Percentiles rank a stretch among this genome's conserved stretches.
These are phyloP conservation scores for Hypholoma sublateritium DNA, from an alignment of 768 basidiomycete genomes.

Conservation along the genomic window DNA sequence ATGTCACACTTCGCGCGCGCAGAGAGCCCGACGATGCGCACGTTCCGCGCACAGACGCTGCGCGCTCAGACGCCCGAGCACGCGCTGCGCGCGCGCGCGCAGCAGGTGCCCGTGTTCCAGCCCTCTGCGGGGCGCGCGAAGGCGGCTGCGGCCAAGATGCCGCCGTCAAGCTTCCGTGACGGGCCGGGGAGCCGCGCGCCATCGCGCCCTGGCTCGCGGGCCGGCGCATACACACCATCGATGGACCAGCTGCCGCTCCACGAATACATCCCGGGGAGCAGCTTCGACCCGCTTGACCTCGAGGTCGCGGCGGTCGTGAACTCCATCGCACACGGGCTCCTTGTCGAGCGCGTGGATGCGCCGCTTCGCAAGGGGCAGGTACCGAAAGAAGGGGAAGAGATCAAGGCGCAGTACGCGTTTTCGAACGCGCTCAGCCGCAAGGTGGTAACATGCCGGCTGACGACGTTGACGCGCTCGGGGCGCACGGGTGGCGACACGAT, in stretches of 20 bases:
- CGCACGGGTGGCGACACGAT: constrained; percentile 48
- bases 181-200: constrained; percentile 45
- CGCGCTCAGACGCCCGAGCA: constrained; percentile 36
- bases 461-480: constrained; percentile 67
- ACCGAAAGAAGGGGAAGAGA: constrained; percentile 74
- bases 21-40: constrained; percentile 48
- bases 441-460: constrained; percentile 76
- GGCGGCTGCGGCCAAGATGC: no score
- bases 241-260: constrained; percentile 53
- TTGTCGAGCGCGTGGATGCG: constrained; percentile 80
- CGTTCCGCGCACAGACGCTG: constrained; percentile 39
- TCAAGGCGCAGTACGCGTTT: constrained; percentile 83
- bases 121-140: constrained; percentile 39
- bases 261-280: constrained; percentile 64
- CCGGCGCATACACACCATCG: constrained; percentile 63
- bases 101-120: constrained; percentile 57
- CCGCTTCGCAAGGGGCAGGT: constrained; percentile 51
- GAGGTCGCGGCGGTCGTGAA: constrained; percentile 80
- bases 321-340: constrained; percentile 71
- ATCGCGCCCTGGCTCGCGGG: constrained; percentile 65
- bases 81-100: constrained; percentile 53
- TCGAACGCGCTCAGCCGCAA: constrained; percentile 72
- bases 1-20: constrained; percentile 64
- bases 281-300: constrained; percentile 77
- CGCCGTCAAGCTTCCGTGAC: constrained; percentile 80